Evolutionary conservation across 208 protist genomes (phyloP), one percentile per base, ranked within the genome.

Genomic region (Acanthamoeba royreba): DNA sequence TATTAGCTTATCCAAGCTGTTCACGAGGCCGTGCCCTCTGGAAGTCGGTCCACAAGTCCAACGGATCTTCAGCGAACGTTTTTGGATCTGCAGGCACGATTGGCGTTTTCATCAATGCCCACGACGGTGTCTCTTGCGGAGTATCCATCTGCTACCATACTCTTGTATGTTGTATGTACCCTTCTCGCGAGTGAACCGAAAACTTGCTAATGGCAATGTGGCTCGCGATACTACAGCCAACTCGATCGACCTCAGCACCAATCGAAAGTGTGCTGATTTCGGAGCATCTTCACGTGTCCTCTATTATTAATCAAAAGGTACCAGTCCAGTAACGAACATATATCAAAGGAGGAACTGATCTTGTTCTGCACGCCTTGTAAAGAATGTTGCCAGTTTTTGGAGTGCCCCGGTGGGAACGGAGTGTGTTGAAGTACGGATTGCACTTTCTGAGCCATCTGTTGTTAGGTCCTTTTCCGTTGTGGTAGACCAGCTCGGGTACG

Each of bases 231-330:
- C 25, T 13, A 8, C 52, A 88, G 81, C 83, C 83, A 0, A 90
- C 83, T 69, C 47, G 55, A 22, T 5, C 83, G n/a, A 43, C 47
- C 25, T 90, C 83, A 3, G 83, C 83, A 22, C 83, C 83, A 38
- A 90, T 90, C 33, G 83, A 90, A 66, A 90, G 43, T 42, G 33
- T 90, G 13, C 35, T 90, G 15, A 38, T 90, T 28, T 52, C 83
- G 40, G 83, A 90, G 40, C 47, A 61, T 35, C 83, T 90, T 15
- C 83, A 66, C 3, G 47, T 90, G 28, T 90, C 83, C 11, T 61
- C 83, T 42, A 25, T 90, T 38, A 43, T 90, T 22, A 47, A 28
- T 15, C 43, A 83, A 4, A 17, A 25, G 72, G 72, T 83, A 53
- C 15, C 0, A 8, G 4, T 35, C 42, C 4, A n/a, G n/a, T n/a